Evolutionary conservation across 148 eudicot species (phyloP).

Genomic region (Amaranthus cruentus): DNA sequence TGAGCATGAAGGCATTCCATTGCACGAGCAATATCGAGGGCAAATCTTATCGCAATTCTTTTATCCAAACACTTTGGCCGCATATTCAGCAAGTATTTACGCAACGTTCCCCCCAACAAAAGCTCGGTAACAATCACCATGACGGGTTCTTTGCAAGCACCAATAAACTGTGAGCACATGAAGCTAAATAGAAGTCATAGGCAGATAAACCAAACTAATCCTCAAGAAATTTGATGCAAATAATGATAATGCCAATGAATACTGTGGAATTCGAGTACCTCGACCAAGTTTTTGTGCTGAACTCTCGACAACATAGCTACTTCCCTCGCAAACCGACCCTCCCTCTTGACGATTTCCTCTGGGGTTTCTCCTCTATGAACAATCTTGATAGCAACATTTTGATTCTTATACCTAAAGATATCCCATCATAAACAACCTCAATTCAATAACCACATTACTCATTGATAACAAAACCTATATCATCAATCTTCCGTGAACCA

Average conservation of each 20-base stretch:
- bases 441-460: neutral
- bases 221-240: neutral
- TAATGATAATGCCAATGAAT: neutral
- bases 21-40: constrained; percentile 43
- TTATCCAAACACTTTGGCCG: constrained; percentile 38
- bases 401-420: constrained; percentile 66
- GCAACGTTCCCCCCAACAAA: constrained; percentile 41
- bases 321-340: constrained; percentile 77
- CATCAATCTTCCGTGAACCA: too few species aligned
- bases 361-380: constrained; percentile 79
- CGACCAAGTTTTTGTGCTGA: constrained; percentile 83
- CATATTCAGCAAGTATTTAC: constrained; percentile 37
- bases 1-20: constrained; percentile 46
- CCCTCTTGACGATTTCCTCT: constrained; percentile 74
- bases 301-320: constrained; percentile 92
- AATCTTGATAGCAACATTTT: constrained; percentile 84
- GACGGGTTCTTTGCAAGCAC: constrained; percentile 49
- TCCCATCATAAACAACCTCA: constrained; percentile 5
- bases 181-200: constrained; percentile 21
- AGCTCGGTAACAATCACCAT: constrained; percentile 51
- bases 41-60: constrained; percentile 39
- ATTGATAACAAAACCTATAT: too few species aligned
- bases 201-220: constrained; percentile 8
- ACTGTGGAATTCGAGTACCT: constrained; percentile 40
- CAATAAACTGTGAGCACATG: constrained; percentile 38